Conservation (phyloP, 768 basidiomycete genomes). For the Hygrophorus russula region DNA sequence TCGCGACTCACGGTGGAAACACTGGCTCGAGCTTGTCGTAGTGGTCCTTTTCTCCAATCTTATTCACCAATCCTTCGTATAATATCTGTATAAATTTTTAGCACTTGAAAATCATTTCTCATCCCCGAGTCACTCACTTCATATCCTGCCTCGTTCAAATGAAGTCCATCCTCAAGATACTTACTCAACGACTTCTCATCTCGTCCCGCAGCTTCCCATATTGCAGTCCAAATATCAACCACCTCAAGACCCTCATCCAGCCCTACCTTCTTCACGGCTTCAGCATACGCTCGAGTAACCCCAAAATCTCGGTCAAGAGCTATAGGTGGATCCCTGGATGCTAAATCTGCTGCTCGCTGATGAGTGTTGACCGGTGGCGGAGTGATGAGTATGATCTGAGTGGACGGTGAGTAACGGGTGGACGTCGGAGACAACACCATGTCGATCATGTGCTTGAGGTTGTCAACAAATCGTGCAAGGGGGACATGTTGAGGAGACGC, state of each 20-base stretch:
- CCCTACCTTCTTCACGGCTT: constrained; percentile 56
- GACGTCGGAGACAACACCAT: constrained; percentile 55
- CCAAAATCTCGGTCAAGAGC: constrained; percentile 51
- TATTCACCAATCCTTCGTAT: constrained; percentile 48
- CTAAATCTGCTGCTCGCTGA: constrained; percentile 41
- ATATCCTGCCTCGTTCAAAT: constrained; percentile 69
- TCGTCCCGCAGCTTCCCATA: constrained; percentile 69
- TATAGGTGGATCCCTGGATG: constrained; percentile 35
- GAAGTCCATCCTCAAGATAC: constrained; percentile 68
- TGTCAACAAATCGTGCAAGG: constrained; percentile 47
- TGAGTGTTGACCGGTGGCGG: constrained; percentile 73
- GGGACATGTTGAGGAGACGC: constrained; percentile 71
- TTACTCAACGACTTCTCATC: constrained; percentile 38
- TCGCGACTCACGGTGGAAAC: constrained; percentile 55
- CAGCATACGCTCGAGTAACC: constrained; percentile 56
- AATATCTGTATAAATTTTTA: constrained; percentile 40
- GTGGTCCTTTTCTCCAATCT: constrained; percentile 45
- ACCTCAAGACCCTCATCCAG: constrained; percentile 42
- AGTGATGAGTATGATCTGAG: constrained; percentile 70
- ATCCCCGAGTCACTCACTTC: constrained; percentile 30
- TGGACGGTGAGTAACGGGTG: constrained; percentile 54
- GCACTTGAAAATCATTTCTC: not conserved
- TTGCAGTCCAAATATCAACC: constrained; percentile 61
- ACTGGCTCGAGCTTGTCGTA: constrained; percentile 46
- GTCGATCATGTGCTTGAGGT: constrained; percentile 51